phyloP scores from a whole-genome alignment of 371 early-diverging fungal genomes.

The Cokeromyces recurvatus region DNA sequence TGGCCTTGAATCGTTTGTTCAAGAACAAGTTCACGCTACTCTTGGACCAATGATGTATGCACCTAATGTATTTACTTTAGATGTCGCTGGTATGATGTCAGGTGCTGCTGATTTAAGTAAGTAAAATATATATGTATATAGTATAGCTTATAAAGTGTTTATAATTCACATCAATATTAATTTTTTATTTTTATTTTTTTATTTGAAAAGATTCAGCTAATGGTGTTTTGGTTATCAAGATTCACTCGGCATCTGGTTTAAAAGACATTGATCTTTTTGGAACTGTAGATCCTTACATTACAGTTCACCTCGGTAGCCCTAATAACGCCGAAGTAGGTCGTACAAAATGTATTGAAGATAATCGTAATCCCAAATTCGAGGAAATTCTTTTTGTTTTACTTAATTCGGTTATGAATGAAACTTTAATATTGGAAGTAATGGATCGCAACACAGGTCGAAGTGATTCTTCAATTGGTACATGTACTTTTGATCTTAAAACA shows the following conservation, averaged over 20 bases:
- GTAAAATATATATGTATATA: neutral
- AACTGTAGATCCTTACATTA: conserved; percentile 82
- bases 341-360: conserved; percentile 59
- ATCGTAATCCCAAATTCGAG: conserved; percentile 41
- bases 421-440: conserved; percentile 35
- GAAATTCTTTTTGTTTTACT: conserved; percentile 41
- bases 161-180: neutral
- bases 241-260: conserved; percentile 76
- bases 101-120: conserved; percentile 51
- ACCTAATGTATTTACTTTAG: conserved; percentile 80
- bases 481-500: conserved; percentile 49
- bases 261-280: conserved; percentile 84
- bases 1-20: conserved; percentile 75
- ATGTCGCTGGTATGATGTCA: conserved; percentile 81
- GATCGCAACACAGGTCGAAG: conserved; percentile 41
- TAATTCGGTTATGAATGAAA: conserved; percentile 28
- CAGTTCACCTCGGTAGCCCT: conserved; percentile 65
- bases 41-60: conserved; percentile 83
- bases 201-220: conserved; percentile 52
- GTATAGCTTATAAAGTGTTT: too few species aligned
- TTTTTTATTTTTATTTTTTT: neutral
- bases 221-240: conserved; percentile 78
- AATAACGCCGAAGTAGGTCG: conserved; percentile 53
- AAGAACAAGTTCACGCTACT: conserved; percentile 75
- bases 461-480: conserved; percentile 44